Evolutionary conservation across 2,329 filamentous ascomycete species (phyloP).

Genomic region (Fusarium odoratissimum): DNA sequence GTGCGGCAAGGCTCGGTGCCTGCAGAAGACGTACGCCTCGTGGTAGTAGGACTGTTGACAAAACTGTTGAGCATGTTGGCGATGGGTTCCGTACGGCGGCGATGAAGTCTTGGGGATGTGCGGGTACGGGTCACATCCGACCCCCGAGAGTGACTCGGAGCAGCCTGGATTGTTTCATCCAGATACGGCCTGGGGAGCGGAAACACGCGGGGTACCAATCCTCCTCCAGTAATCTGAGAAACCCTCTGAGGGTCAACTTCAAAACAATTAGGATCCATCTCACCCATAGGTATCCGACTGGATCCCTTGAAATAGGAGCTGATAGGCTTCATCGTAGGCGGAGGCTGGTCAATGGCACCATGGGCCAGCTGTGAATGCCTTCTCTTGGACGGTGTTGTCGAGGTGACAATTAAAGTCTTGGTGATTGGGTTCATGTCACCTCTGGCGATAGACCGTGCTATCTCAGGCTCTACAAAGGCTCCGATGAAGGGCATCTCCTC

Average conservation of each 20-base stretch:
- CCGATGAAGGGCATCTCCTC: constrained; percentile 87
- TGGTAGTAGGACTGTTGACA: constrained; percentile 31
- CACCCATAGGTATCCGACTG: constrained; percentile 67
- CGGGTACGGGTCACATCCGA: constrained; percentile 37
- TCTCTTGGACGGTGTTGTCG: constrained; percentile 56
- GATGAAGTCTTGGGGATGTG: constrained; percentile 55
- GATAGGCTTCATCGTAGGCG: constrained; percentile 61
- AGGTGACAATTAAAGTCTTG: constrained; percentile 71
- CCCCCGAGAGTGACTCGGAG: constrained; percentile 19
- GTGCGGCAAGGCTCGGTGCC: constrained; percentile 19
- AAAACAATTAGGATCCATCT: constrained; percentile 73
- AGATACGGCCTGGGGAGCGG: constrained; percentile 69
- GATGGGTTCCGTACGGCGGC: constrained; percentile 65
- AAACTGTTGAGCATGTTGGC: constrained; percentile 55
- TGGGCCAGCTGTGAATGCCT: constrained; percentile 53
- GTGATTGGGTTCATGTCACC: constrained; percentile 93
- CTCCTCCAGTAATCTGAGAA: constrained; percentile 61
- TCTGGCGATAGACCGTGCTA: constrained; percentile 78
- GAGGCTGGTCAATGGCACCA: constrained; percentile 40
- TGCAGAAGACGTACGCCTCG: constrained; percentile 28
- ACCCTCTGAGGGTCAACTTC: constrained; percentile 62
- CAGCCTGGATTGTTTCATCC: constrained; percentile 49
- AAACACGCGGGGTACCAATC: constrained; percentile 65
- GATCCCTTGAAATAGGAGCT: constrained; percentile 64
- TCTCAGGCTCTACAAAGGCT: constrained; percentile 71